Conservation (phyloP, 352 stramenopile genomes). For the Thalassiosira mediterranea region DNA sequence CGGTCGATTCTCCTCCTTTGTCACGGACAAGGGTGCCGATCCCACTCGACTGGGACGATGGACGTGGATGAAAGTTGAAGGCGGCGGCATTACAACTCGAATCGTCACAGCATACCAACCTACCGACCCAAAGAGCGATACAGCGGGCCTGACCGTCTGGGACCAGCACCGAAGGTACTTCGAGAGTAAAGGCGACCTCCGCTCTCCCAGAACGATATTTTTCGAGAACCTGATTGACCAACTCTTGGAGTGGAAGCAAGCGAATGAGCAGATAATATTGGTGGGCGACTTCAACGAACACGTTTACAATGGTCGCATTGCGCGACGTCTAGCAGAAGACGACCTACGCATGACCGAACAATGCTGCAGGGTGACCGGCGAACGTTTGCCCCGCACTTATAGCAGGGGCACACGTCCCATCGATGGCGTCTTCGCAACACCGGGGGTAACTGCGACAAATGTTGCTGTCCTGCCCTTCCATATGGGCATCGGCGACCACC, state of each 20-base stretch:
- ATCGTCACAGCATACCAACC: constrained; percentile 18
- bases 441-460: not conserved
- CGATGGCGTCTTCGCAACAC: constrained; percentile 2
- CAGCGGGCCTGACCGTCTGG: constrained; percentile 1
- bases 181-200: not conserved
- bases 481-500: constrained; percentile 8
- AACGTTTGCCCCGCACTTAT: not conserved
- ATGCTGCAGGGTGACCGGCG: not conserved
- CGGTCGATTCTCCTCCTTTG: not conserved
- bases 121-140: constrained; percentile 3
- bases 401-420: not conserved
- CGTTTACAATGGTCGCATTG: constrained; percentile 10
- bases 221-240: not conserved
- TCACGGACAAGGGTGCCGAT: not conserved
- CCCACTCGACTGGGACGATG: not conserved
- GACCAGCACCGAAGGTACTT: not conserved
- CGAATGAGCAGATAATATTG: constrained; percentile 11
- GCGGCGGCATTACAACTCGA: not conserved
- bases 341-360: constrained; percentile 18
- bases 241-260: constrained; percentile 6
- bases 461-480: not conserved
- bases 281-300: constrained; percentile 25
- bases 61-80: not conserved
- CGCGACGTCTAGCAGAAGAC: not conserved
- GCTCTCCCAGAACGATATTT: not conserved